These are phyloP conservation scores for Alopecurus myosuroides DNA, from an alignment of 176 grass and related monocot genomes.

Conservation along the genomic window DNA sequence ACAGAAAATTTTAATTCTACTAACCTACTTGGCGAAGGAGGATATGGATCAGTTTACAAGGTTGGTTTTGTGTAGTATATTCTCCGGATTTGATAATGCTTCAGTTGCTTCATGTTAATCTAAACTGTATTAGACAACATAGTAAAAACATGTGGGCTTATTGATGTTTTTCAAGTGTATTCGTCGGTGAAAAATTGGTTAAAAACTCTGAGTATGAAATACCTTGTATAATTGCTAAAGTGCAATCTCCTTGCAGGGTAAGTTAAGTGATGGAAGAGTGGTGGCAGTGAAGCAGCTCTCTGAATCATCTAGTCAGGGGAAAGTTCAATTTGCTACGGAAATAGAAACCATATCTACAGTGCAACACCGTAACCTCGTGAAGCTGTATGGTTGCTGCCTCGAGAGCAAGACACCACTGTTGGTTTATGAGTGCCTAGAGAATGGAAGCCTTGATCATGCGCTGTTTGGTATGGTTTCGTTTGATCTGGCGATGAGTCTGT, in stretches of 20 bases:
- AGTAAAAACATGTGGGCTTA: background rate
- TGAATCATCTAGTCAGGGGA: slow-evolving; percentile 54
- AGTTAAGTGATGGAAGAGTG: slow-evolving; percentile 42
- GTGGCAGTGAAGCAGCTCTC: slow-evolving; percentile 68
- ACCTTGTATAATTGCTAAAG: background rate
- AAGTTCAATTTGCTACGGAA: slow-evolving; percentile 50
- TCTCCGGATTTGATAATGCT: background rate
- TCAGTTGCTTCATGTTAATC: background rate
- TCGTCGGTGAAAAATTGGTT: background rate
- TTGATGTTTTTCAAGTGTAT: background rate
- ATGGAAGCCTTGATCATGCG: slow-evolving; percentile 68
- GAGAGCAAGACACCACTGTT: slow-evolving; percentile 53
- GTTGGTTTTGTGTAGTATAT: background rate
- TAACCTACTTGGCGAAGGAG: slow-evolving; percentile 61
- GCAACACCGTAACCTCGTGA: slow-evolving; percentile 50
- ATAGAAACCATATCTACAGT: slow-evolving; percentile 40
- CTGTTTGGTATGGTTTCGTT: slow-evolving; percentile 50
- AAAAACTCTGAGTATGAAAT: background rate
- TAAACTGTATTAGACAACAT: background rate
- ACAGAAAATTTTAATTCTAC: slow-evolving; percentile 36
- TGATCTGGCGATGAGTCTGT: background rate
- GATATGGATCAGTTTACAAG: slow-evolving; percentile 65
- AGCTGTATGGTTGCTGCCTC: slow-evolving; percentile 56
- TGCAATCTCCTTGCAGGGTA: slow-evolving; percentile 32
- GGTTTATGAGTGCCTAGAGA: slow-evolving; percentile 80